Evolutionary conservation across 306 rosid species (phyloP).

Genomic region (Coriaria nepalensis): DNA sequence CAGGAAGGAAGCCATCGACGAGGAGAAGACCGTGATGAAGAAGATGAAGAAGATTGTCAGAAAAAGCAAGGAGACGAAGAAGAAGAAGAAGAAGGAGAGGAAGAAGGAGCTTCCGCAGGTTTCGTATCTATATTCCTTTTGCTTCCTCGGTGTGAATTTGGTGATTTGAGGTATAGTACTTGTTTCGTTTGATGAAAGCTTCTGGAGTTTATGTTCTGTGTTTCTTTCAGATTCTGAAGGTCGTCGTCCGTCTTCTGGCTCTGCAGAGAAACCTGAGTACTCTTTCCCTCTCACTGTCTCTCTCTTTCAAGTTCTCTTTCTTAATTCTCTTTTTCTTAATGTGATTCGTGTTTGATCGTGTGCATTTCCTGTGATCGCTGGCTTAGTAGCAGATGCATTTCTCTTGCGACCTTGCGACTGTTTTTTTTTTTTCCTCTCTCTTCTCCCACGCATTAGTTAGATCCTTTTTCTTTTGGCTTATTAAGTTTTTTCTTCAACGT

Average conservation of each 20-base stretch:
- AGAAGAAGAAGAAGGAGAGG: slow-evolving; percentile 6
- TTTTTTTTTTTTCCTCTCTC: background rate
- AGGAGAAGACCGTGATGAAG: slow-evolving; percentile 8
- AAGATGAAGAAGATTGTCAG: slow-evolving; percentile 2
- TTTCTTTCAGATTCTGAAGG: slow-evolving; percentile 64
- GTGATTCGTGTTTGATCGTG: slow-evolving; percentile 20
- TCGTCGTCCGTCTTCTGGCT: slow-evolving; percentile 41
- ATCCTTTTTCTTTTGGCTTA: slow-evolving; percentile 8
- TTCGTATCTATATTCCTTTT: slow-evolving; percentile 16
- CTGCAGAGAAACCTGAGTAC: slow-evolving; percentile 63
- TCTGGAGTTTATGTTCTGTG: slow-evolving; percentile 14
- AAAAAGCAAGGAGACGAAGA: slow-evolving; percentile 11
- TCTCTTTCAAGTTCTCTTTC: slow-evolving; percentile 8
- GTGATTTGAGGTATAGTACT: too few relatives aligned
- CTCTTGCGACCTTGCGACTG: slow-evolving; percentile 19
- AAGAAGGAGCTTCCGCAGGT: slow-evolving; percentile 36
- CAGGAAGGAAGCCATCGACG: slow-evolving; percentile 10
- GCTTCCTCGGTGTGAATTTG: background rate
- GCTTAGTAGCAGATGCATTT: background rate
- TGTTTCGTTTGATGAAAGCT: background rate
- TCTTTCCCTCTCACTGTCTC: slow-evolving; percentile 16
- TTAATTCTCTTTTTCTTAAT: slow-evolving; percentile 4
- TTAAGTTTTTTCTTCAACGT: slow-evolving; percentile 8
- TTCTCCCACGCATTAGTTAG: too few relatives aligned
- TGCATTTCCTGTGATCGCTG: slow-evolving; percentile 4